A percentile compares a stretch with the other conserved stretches of the same genome.
phyloP scores from a whole-genome alignment of 2,329 filamentous ascomycete genomes.

The Verticillium zaregamsianum region DNA sequence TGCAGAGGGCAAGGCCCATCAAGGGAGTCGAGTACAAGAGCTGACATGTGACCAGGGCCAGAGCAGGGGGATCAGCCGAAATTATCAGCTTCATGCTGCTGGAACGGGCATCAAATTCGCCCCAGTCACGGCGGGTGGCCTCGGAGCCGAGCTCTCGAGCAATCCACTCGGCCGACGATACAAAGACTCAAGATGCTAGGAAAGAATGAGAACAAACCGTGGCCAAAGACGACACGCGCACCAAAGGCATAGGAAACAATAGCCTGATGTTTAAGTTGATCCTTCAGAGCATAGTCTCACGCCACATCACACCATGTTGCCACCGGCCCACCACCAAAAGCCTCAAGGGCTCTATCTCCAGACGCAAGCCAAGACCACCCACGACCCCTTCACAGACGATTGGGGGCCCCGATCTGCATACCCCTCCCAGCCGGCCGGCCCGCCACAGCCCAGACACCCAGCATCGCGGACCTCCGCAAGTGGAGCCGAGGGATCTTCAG shows the following conservation, averaged over 20 bases:
- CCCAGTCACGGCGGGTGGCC: too few relatives aligned
- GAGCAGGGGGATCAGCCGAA: too few relatives aligned
- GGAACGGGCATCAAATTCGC: too few relatives aligned
- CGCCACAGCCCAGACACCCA: background rate
- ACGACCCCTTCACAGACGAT: background rate
- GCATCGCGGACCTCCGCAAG: background rate
- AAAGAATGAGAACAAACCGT: background rate
- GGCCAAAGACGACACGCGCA: background rate
- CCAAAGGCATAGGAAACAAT: background rate
- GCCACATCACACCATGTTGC: background rate
- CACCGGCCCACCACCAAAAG: background rate
- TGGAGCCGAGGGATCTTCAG: background rate
- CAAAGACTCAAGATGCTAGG: background rate
- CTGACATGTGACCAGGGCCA: too few relatives aligned
- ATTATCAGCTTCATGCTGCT: too few relatives aligned
- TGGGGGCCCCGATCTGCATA: background rate
- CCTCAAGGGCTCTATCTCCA: background rate
- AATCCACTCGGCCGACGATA: background rate
- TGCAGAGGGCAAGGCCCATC: too few relatives aligned
- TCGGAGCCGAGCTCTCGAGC: background rate
- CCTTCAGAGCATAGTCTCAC: background rate
- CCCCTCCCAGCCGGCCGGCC: background rate
- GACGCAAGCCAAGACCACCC: background rate
- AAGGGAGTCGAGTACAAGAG: too few relatives aligned
- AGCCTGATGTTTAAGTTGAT: background rate